Percentiles rank a stretch among this genome's conserved stretches.
phyloP scores from a whole-genome alignment of 2,329 filamentous ascomycete genomes.

The Fusarium staphyleae region DNA sequence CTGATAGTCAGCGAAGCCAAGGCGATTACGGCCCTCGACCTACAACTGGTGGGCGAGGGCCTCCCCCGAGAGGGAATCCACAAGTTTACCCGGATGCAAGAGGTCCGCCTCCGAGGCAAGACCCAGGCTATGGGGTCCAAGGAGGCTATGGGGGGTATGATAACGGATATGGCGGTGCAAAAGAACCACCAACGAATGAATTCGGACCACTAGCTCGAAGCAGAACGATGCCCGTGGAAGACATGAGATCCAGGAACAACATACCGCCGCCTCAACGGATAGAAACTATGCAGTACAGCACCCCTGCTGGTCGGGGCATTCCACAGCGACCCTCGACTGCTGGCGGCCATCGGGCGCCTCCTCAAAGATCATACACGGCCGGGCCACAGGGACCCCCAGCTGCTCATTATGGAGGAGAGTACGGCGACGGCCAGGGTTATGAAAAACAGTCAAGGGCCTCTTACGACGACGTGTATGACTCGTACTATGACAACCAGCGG shows the following conservation, averaged over 20 bases:
- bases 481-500: constrained; percentile 57
- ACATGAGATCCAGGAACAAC: constrained; percentile 52
- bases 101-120: constrained; percentile 41
- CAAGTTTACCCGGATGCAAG: constrained; percentile 42
- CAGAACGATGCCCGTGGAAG: constrained; percentile 66
- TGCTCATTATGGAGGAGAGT: constrained; percentile 44
- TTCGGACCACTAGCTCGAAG: constrained; percentile 64
- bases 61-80: constrained; percentile 46
- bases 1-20: constrained; percentile 39
- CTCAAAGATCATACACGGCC: constrained; percentile 59
- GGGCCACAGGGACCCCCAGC: constrained; percentile 49
- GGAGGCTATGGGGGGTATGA: constrained; percentile 41
- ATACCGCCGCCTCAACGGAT: constrained; percentile 47
- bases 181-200: constrained; percentile 47
- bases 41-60: constrained; percentile 38
- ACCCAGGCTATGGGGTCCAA: constrained; percentile 29
- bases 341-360: constrained; percentile 58
- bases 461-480: constrained; percentile 61
- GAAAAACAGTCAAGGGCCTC: constrained; percentile 46
- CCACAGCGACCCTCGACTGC: constrained; percentile 64
- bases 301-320: constrained; percentile 52
- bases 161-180: constrained; percentile 40
- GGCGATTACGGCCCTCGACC: constrained; percentile 40
- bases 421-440: constrained; percentile 43
- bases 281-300: constrained; percentile 57